Evolutionary conservation across 225 moss, liverwort and hornwort species (phyloP), one percentile per base, ranked within the genome.

Genomic region (Pleurozium schreberi): DNA sequence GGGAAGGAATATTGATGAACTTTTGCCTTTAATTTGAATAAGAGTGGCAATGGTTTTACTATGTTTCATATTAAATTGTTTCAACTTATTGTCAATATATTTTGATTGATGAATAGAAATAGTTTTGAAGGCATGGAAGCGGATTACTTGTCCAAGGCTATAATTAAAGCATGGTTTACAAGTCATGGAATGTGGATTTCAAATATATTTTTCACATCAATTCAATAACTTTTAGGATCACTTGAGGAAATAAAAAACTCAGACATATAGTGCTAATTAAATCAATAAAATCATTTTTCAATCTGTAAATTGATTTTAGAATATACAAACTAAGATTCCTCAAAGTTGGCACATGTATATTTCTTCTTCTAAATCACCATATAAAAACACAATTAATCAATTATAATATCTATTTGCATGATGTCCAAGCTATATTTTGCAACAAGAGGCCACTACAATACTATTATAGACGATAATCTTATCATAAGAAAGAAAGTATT

Each of bases 81-180:
- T 68, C 4, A 68, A 68, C 22, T 68, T n/a, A n/a, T 68, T 3
- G 5, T 38, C 21, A 11, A 67, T n/a, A 3, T n/a, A 21, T n/a
- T 67, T 67, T 11, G 6, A 68, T 68, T 68, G 68, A 22, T 66
- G n/a, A n/a, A 68, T 68, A 6, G 42, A 40, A 14, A 40, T 25
- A 25, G 25, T 25, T 4, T 69, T 40, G 0, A 40, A 4, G 13
- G 14, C 8, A n/a, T n/a, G 0, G 25, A n/a, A n/a, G n/a, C n/a
- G n/a, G 0, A 69, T 25, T 14, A 40, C 14, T 69, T 69, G 40
- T 2, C 23, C 8, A 70, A 27, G 42, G 14, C 27, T 2, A 0
- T 42, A 42, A 43, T 26, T 14, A 27, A 70, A 42, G 4, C 3
- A 0, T 5, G 3, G 3, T 42, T 70, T 70, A 42, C 15, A 70